Conservation (phyloP, 768 basidiomycete species). For the Ephemerocybe angulata region DNA sequence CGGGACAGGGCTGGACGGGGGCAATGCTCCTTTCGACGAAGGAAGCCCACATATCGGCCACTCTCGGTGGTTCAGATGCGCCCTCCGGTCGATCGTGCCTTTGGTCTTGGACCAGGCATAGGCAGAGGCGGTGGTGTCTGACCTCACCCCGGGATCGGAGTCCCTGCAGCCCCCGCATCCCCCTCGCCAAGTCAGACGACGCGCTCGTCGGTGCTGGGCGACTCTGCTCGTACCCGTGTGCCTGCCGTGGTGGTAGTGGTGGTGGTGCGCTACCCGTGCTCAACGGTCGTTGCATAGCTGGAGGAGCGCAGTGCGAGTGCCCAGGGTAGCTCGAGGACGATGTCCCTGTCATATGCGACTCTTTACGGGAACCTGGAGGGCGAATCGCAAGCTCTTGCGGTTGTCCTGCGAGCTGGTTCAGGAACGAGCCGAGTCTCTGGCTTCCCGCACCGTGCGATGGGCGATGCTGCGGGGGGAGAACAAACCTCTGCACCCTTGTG, state of each 20-base stretch:
- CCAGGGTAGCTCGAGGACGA: too few species aligned
- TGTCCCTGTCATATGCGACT: too few species aligned
- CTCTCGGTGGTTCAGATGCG: too few species aligned
- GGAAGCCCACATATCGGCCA: too few species aligned
- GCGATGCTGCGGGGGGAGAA: too few species aligned
- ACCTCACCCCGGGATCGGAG: conserved; percentile 11
- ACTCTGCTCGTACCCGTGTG: too few species aligned
- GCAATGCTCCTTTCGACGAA: too few species aligned
- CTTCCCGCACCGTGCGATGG: too few species aligned
- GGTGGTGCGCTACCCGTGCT: conserved; percentile 13
- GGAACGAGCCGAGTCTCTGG: not conserved
- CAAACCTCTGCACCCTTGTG: too few species aligned
- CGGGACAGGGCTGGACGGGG: too few species aligned
- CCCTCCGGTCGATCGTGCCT: too few species aligned
- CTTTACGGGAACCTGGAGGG: not conserved
- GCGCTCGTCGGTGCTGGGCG: conserved; percentile 6
- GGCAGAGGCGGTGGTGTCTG: conserved; percentile 3
- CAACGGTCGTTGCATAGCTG: not conserved
- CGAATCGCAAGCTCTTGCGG: conserved; percentile 1
- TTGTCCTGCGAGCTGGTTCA: conserved; percentile 2
- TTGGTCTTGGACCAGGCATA: too few species aligned
- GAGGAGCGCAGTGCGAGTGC: not conserved
- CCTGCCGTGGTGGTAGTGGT: conserved; percentile 19
- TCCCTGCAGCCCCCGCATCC: conserved; percentile 46
- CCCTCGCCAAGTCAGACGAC: conserved; percentile 56